These are phyloP conservation scores for Scheffersomyces quercinus DNA, from an alignment of 1,139 yeast genomes.

Conservation along the genomic window DNA sequence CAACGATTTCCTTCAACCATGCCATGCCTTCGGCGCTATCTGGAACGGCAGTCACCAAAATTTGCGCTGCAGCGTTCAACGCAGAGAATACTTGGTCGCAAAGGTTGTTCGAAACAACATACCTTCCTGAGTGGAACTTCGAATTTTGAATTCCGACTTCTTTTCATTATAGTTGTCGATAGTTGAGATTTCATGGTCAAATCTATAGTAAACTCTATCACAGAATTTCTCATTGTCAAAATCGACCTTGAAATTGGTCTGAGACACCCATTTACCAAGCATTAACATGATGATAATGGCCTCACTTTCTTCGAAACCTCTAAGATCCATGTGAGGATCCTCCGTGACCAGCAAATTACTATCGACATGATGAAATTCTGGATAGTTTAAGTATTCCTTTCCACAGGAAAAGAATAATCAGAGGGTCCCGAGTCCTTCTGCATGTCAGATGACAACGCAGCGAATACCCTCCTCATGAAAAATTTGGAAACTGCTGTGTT, in stretches of 20 bases:
- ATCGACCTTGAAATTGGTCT: neutral
- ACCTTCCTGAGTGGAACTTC: neutral
- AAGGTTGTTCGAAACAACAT: neutral
- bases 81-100: neutral
- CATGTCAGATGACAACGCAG: neutral
- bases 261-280: neutral
- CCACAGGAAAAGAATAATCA: neutral
- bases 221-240: neutral
- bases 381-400: neutral
- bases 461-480: neutral
- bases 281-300: neutral
- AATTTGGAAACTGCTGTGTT: neutral
- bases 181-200: neutral
- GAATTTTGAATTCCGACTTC: neutral
- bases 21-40: neutral
- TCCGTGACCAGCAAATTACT: neutral
- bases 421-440: neutral
- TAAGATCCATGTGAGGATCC: neutral
- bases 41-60: neutral
- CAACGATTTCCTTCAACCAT: neutral
- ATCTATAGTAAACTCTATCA: neutral
- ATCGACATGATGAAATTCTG: neutral
- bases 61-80: neutral
- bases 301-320: neutral
- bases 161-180: neutral